Evolutionary conservation across 768 basidiomycete genomes (phyloP).

Genomic region (Postia placenta): DNA sequence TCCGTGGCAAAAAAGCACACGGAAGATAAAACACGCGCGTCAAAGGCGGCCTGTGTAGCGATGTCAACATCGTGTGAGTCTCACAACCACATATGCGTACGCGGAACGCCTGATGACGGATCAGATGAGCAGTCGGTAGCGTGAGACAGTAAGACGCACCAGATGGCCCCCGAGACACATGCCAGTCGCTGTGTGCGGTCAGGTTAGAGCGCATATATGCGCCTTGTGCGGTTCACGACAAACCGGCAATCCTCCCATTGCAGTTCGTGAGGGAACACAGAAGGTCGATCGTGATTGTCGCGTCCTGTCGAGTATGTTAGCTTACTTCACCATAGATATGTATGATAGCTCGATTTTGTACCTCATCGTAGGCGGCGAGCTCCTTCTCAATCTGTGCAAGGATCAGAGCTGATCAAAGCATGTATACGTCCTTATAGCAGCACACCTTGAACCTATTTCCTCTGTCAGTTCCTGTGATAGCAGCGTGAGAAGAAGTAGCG

Average conservation of each 20-base stretch:
- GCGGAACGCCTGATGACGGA: conserved; percentile 42
- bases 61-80: neutral
- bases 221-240: conserved; percentile 10
- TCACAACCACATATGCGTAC: conserved; percentile 20
- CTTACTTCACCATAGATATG: neutral
- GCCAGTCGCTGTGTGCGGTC: conserved; percentile 55
- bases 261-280: conserved; percentile 71
- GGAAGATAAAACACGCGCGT: conserved; percentile 71
- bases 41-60: conserved; percentile 70
- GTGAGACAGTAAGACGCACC: conserved; percentile 36
- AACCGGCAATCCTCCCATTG: conserved; percentile 86
- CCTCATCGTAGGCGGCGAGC: conserved; percentile 85
- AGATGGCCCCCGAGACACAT: conserved; percentile 90
- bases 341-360: conserved; percentile 19
- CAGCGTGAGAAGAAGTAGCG: neutral
- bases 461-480: conserved; percentile 61
- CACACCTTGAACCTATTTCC: conserved; percentile 89
- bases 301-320: conserved; percentile 71
- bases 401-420: neutral
- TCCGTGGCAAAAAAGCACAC: conserved; percentile 97
- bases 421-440: neutral
- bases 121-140: neutral
- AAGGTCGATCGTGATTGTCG: conserved; percentile 69
- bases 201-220: conserved; percentile 9
- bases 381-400: conserved; percentile 73